These are phyloP conservation scores for Termitomyces sp. DNA, from an alignment of 768 basidiomycete species.

Conservation along the genomic window DNA sequence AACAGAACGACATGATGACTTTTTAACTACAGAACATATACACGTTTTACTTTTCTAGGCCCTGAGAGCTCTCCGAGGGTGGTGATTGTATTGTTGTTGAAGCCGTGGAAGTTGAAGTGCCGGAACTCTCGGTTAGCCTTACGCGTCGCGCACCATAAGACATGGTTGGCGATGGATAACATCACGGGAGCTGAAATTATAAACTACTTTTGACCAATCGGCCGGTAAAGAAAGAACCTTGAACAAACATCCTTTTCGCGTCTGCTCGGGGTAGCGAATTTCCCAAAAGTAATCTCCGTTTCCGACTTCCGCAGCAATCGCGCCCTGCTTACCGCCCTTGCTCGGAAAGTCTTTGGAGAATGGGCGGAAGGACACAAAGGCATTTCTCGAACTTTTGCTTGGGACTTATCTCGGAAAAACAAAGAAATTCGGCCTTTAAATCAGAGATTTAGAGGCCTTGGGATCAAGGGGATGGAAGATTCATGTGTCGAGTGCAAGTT, in stretches of 20 bases:
- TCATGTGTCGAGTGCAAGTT: neutral
- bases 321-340: constrained; percentile 1
- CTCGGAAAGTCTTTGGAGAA: constrained; percentile 2
- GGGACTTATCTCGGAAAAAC: neutral
- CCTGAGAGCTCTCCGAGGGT: neutral
- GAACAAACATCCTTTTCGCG: constrained; percentile 1
- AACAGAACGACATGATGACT: neutral
- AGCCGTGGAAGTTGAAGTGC: too few species aligned
- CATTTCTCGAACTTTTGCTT: neutral
- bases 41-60: neutral
- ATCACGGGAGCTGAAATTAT: neutral
- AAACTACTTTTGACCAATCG: neutral
- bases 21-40: neutral
- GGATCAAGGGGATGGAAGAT: neutral
- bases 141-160: neutral
- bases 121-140: neutral
- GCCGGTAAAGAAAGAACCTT: neutral
- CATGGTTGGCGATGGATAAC: neutral
- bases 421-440: neutral
- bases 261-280: constrained; percentile 5
- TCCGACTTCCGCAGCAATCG: constrained; percentile 4
- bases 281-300: neutral
- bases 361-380: neutral
- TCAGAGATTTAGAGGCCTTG: neutral
- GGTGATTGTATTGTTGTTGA: neutral